These are phyloP conservation scores for Cyclocybe aegerita DNA, from an alignment of 768 basidiomycete species.

Conservation along the genomic window DNA sequence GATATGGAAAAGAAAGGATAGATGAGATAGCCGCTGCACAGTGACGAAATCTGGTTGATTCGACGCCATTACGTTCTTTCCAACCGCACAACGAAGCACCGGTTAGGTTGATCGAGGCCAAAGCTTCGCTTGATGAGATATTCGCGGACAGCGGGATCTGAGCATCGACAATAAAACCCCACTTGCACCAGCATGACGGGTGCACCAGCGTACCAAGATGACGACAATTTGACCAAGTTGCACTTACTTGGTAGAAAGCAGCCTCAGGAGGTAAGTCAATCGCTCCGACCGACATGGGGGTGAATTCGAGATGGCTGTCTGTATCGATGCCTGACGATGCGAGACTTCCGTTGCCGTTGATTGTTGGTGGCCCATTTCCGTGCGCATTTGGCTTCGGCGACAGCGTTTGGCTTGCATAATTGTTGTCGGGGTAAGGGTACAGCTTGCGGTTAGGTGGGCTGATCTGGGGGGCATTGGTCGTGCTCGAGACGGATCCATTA, in stretches of 20 bases:
- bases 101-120: slow-evolving; percentile 14
- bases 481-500: slow-evolving; percentile 13
- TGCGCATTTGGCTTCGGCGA: slow-evolving; percentile 5
- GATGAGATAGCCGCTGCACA: background rate
- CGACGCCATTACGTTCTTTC: slow-evolving; percentile 11
- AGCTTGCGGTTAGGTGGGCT: slow-evolving; percentile 1
- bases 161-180: slow-evolving; percentile 22
- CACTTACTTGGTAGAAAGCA: slow-evolving; percentile 33
- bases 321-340: slow-evolving; percentile 2
- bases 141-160: slow-evolving; percentile 19
- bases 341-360: slow-evolving; percentile 4
- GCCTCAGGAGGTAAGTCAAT: slow-evolving; percentile 29
- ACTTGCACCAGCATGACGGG: slow-evolving; percentile 6
- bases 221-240: slow-evolving; percentile 5
- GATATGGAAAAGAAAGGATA: background rate
- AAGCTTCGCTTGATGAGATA: slow-evolving; percentile 13
- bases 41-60: slow-evolving; percentile 1
- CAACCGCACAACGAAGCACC: slow-evolving; percentile 14
- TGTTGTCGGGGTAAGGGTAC: slow-evolving; percentile 11
- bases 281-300: slow-evolving; percentile 17
- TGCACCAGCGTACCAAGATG: slow-evolving; percentile 10
- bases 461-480: slow-evolving; percentile 7
- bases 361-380: slow-evolving; percentile 2
- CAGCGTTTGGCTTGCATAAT: slow-evolving; percentile 6
- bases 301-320: slow-evolving; percentile 6